These are phyloP conservation scores for Theobroma cacao DNA, from an alignment of 345 rosid genomes.

Conservation along the genomic window DNA sequence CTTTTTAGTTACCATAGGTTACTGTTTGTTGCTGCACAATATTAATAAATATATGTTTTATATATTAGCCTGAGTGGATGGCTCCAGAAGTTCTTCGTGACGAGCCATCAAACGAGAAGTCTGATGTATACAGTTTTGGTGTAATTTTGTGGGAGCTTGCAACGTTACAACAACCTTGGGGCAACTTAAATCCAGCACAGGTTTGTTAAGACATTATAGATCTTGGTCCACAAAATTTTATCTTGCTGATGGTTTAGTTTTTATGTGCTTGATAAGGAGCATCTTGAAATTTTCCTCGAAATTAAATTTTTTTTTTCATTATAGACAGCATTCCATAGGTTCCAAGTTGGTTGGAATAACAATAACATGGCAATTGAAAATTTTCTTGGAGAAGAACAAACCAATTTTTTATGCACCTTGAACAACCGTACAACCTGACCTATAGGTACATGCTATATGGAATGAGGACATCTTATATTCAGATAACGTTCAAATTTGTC, in stretches of 20 bases:
- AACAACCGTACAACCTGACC: neutral
- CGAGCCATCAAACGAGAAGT: constrained; percentile 94
- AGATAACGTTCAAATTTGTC: neutral
- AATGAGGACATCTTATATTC: neutral
- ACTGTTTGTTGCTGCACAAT: constrained; percentile 1
- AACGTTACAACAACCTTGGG: constrained; percentile 95
- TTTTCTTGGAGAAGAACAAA: neutral
- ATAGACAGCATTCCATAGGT: neutral
- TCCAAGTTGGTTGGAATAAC: neutral
- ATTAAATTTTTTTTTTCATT: neutral
- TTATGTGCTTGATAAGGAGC: neutral
- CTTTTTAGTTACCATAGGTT: neutral
- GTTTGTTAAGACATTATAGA: constrained; percentile 35
- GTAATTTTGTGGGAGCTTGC: constrained; percentile 97
- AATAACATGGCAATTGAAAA: neutral
- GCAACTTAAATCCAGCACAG: constrained; percentile 96
- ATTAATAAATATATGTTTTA: constrained; percentile 10
- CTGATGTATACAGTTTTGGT: constrained; percentile 96
- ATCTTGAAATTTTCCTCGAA: neutral
- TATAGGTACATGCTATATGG: neutral
- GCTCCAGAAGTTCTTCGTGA: constrained; percentile 99
- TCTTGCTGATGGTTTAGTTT: neutral
- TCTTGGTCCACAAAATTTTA: neutral
- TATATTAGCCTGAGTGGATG: constrained; percentile 97
- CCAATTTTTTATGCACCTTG: neutral